Conservation (phyloP, 2,329 filamentous ascomycete genomes). For the Fusarium mexicanum region DNA sequence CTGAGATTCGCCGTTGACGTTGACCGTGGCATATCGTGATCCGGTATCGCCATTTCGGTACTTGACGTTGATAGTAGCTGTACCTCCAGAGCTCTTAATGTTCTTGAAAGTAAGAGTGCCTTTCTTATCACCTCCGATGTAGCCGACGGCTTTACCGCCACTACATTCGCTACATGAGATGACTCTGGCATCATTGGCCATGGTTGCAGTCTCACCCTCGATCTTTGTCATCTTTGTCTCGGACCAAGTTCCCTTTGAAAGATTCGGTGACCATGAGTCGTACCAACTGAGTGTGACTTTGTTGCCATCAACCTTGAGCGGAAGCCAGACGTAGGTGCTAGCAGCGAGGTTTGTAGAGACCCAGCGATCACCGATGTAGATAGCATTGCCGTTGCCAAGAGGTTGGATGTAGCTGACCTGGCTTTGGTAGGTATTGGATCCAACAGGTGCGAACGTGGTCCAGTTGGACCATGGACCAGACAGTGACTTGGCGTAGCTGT, state of each 20-base stretch:
- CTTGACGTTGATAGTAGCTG: constrained; percentile 63
- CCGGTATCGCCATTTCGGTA: constrained; percentile 65
- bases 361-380: constrained; percentile 77
- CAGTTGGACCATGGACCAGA: constrained; percentile 70
- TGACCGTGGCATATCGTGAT: constrained; percentile 63
- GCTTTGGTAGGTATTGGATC: constrained; percentile 65
- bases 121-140: constrained; percentile 59
- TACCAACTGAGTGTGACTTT: constrained; percentile 61
- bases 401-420: constrained; percentile 70
- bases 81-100: constrained; percentile 56
- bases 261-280: constrained; percentile 64
- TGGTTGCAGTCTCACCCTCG: constrained; percentile 61
- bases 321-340: constrained; percentile 73
- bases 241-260: constrained; percentile 54
- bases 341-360: constrained; percentile 65
- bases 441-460: constrained; percentile 65
- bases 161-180: constrained; percentile 64
- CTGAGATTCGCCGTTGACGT: constrained; percentile 63
- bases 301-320: constrained; percentile 62
- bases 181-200: constrained; percentile 56
- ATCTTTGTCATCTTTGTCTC: constrained; percentile 57
- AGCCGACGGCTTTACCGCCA: constrained; percentile 60
- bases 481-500: constrained; percentile 66
- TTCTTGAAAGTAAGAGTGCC: constrained; percentile 59
- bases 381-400: constrained; percentile 50